Conservation (phyloP, 306 rosid genomes). For the Trifolium pratense region DNA sequence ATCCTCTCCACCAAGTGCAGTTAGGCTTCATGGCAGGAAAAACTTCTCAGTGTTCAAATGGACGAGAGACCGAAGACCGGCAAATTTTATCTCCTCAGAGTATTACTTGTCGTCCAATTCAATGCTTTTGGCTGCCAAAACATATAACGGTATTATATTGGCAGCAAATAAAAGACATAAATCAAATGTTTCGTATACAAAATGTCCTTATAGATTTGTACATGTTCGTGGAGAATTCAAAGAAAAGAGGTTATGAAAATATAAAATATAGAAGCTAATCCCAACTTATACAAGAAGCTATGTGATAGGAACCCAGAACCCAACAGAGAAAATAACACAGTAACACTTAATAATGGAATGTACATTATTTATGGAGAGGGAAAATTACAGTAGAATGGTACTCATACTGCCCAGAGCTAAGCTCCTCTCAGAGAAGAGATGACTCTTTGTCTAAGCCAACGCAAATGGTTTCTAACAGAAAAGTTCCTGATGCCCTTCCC, state of each 20-base stretch:
- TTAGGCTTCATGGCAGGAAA: constrained; percentile 13
- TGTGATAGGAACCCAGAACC: too few relatives aligned
- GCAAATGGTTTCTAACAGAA: too few relatives aligned
- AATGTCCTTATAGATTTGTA: neutral
- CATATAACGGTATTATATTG: neutral
- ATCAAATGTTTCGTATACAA: neutral
- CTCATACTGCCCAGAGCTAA: too few relatives aligned
- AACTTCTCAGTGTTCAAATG: constrained; percentile 28
- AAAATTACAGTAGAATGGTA: too few relatives aligned
- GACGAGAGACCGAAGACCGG: constrained; percentile 6
- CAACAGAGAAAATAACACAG: too few relatives aligned
- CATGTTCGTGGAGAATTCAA: neutral
- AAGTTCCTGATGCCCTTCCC: too few relatives aligned
- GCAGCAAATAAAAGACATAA: constrained; percentile 8
- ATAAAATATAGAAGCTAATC: neutral
- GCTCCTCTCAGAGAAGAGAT: too few relatives aligned
- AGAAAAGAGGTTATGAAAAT: neutral
- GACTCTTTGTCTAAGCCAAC: too few relatives aligned
- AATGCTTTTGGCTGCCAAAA: constrained; percentile 13
- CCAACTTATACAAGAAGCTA: neutral
- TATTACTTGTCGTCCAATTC: neutral
- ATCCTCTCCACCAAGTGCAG: constrained; percentile 3
- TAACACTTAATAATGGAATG: too few relatives aligned
- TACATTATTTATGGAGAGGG: too few relatives aligned
- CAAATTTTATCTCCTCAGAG: constrained; percentile 7